These are phyloP conservation scores for Candida ortonii DNA, from an alignment of 805 yeast genomes.

Conservation along the genomic window DNA sequence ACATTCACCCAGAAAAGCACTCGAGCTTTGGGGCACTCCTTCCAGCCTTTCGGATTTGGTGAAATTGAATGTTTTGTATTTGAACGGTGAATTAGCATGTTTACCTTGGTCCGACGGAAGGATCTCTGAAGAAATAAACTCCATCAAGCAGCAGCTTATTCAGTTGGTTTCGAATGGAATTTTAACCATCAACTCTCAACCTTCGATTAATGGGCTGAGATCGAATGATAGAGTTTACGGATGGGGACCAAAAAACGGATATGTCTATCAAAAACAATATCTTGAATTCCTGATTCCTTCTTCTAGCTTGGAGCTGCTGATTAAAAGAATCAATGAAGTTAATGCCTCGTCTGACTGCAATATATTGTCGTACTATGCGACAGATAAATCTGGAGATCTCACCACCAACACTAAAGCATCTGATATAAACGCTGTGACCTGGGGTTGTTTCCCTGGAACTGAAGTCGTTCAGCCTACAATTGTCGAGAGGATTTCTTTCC, in stretches of 20 bases:
- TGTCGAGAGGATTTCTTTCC: slow-evolving; percentile 85
- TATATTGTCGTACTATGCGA: slow-evolving; percentile 75
- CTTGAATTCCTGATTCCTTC: slow-evolving; percentile 80
- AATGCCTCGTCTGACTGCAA: slow-evolving; percentile 44
- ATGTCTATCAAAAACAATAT: slow-evolving; percentile 92
- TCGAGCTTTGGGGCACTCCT: slow-evolving; percentile 89
- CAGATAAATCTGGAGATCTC: slow-evolving; percentile 54
- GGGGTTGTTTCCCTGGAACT: slow-evolving; percentile 97
- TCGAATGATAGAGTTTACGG: slow-evolving; percentile 75
- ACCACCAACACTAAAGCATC: slow-evolving; percentile 62
- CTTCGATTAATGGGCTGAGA: slow-evolving; percentile 76
- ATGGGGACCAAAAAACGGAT: slow-evolving; percentile 95
- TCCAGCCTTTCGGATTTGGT: slow-evolving; percentile 55
- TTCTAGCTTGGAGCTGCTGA: slow-evolving; percentile 34
- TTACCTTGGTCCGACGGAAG: slow-evolving; percentile 97
- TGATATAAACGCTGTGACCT: slow-evolving; percentile 91
- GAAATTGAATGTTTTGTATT: slow-evolving; percentile 60
- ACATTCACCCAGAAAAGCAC: slow-evolving; percentile 76
- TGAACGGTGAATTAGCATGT: slow-evolving; percentile 66
- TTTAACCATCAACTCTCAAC: slow-evolving; percentile 89
- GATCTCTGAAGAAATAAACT: slow-evolving; percentile 67
- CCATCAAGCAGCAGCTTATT: slow-evolving; percentile 57
- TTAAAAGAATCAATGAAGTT: slow-evolving; percentile 43
- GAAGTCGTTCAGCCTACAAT: slow-evolving; percentile 95
- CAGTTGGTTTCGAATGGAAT: slow-evolving; percentile 65